These are phyloP conservation scores for Pythium rhizo-oryzae DNA, from an alignment of 352 stramenopile genomes.

Conservation along the genomic window DNA sequence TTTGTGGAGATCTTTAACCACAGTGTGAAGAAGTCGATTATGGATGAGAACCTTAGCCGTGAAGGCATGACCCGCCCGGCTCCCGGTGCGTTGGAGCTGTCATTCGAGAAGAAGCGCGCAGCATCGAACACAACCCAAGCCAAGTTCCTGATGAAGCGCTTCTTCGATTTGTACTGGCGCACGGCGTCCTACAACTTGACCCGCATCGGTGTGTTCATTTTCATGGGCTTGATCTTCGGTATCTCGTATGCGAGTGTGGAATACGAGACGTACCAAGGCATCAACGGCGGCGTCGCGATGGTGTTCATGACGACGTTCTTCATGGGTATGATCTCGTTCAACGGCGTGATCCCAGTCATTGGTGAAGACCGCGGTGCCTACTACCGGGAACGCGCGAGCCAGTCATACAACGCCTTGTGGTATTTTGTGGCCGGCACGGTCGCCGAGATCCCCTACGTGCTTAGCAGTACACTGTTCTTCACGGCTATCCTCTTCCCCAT, in stretches of 20 bases:
- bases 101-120: constrained; percentile 32
- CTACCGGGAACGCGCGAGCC: constrained; percentile 79
- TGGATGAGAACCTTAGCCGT: constrained; percentile 37
- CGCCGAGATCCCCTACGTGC: constrained; percentile 56
- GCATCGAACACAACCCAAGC: constrained; percentile 33
- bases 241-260: constrained; percentile 63
- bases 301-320: constrained; percentile 19
- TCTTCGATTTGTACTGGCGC: constrained; percentile 64
- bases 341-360: constrained; percentile 78
- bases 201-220: constrained; percentile 65
- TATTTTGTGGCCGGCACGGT: constrained; percentile 66
- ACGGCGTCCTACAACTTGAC: constrained; percentile 88
- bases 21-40: constrained; percentile 34
- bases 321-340: constrained; percentile 92
- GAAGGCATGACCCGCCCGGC: constrained; percentile 38
- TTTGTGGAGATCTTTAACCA: constrained; percentile 42
- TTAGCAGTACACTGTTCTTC: constrained; percentile 26
- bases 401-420: constrained; percentile 77
- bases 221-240: constrained; percentile 82
- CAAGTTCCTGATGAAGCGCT: constrained; percentile 52
- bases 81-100: constrained; percentile 25
- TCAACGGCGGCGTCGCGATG: constrained; percentile 41
- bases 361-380: constrained; percentile 87
- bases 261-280: constrained; percentile 53
- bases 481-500: constrained; percentile 36